A percentile compares a stretch with the other conserved stretches of the same genome.
These are phyloP conservation scores for Huntiella bhutanensis DNA, from an alignment of 2,329 filamentous ascomycete species.

Conservation along the genomic window DNA sequence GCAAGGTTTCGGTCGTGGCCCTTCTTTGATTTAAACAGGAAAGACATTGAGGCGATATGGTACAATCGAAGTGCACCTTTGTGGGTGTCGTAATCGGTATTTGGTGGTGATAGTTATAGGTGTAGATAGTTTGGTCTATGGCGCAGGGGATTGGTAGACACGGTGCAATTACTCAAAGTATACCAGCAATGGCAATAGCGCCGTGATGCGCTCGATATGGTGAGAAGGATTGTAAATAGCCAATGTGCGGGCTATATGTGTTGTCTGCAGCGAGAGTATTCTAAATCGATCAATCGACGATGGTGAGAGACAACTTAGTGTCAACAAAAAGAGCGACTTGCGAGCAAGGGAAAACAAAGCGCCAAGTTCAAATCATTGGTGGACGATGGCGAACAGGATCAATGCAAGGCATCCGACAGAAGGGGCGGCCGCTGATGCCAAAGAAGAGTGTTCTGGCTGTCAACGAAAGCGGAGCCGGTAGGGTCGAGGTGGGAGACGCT, in stretches of 20 bases:
- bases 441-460: neutral
- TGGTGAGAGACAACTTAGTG: too few species aligned
- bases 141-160: neutral
- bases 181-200: neutral
- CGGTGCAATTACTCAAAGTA: neutral
- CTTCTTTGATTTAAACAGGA: conserved; percentile 70
- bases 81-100: neutral
- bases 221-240: neutral
- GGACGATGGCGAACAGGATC: too few species aligned
- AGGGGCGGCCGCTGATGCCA: neutral
- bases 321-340: too few species aligned
- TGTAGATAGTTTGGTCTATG: neutral
- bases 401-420: too few species aligned
- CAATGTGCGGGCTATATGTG: neutral
- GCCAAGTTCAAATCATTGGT: too few species aligned
- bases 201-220: neutral
- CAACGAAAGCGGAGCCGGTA: neutral
- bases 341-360: too few species aligned
- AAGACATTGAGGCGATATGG: conserved; percentile 39
- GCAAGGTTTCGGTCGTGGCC: conserved; percentile 42
- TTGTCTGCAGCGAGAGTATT: too few species aligned
- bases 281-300: too few species aligned
- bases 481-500: neutral
- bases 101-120: neutral
- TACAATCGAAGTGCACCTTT: neutral